Base-by-base conservation (phyloP, 495 filamentous ascomycete species). In the Lichina pygmaea region DNA sequence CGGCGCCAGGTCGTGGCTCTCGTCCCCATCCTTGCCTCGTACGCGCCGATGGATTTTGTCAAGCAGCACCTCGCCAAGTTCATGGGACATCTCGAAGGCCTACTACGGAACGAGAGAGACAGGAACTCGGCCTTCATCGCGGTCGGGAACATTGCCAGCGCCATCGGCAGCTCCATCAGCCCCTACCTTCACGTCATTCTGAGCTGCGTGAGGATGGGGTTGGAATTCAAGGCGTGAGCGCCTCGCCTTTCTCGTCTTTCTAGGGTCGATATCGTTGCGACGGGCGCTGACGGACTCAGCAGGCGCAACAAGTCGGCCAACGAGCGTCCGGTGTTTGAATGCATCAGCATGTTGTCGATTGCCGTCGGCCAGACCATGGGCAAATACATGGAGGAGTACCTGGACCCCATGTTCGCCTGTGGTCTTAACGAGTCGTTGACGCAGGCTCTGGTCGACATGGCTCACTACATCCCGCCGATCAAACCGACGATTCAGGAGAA, bases 391-490 rank as follows among this genome's bases (percentile, higher is more conserved):
- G 84, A 94, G 52, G 80, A 82, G 13, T 62, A 95, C 24, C 71
- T 99, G 2, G 86, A 95, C 51, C 85, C 91, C 4, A 93, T 99
- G 49, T 95, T 99, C 59, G 82, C 82, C 13, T 99, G 89, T 51
- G 86, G 86, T 41, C 66, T 99, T 37, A 93, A 81, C 46, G 78
- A 82, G 50, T 82, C 89, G 44, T 68, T 99, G 15, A 93, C 83
- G 0, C 86, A 95, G 56, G 89, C 89, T 11, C 63, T 99, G 43
- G 84, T 94, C 16, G 89, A 95, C 55, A 92, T 99, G 81, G 86
- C 89, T 38, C 89, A 94, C 55, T 95, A 95, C 56, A 92, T 99
- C 43, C 86, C 89, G 0, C 89, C 91, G 1, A 78, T 93, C 50
- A 86, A 92, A 58, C 67, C 75, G 31, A 82, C 70, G 9, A 94